These are phyloP conservation scores for Neckera pumila DNA, from an alignment of 225 moss, liverwort and hornwort species.

Conservation along the genomic window DNA sequence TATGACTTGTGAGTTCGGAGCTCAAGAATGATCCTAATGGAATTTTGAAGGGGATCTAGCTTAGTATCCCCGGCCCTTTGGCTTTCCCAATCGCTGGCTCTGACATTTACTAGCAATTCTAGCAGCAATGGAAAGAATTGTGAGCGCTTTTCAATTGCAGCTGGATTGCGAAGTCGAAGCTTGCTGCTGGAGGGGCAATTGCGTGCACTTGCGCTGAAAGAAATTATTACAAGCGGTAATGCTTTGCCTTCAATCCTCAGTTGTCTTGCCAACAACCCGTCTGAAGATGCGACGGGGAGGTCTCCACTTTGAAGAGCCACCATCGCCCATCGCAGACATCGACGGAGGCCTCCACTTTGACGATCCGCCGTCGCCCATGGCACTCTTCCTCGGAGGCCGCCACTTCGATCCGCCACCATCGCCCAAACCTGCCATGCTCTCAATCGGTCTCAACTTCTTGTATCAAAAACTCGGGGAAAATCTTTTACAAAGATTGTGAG, in stretches of 20 bases:
- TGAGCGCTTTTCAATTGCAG: not conserved
- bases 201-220: not conserved
- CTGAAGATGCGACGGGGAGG: not conserved
- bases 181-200: not conserved
- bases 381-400: not conserved
- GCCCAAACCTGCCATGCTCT: not conserved
- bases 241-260: not conserved
- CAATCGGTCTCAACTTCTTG: not conserved
- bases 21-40: not conserved
- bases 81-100: not conserved
- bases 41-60: not conserved
- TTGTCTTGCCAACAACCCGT: not conserved
- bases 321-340: constrained; percentile 3
- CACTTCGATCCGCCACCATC: constrained; percentile 24
- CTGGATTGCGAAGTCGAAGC: not conserved
- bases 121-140: not conserved
- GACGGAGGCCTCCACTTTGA: constrained; percentile 17
- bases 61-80: not conserved
- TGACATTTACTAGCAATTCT: not conserved
- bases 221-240: not conserved
- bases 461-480: not conserved
- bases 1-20: not conserved
- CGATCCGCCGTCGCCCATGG: constrained; percentile 14
- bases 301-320: constrained; percentile 17
- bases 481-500: not conserved